These are phyloP conservation scores for Obba rivulosa DNA, from an alignment of 768 basidiomycete genomes.

Conservation along the genomic window DNA sequence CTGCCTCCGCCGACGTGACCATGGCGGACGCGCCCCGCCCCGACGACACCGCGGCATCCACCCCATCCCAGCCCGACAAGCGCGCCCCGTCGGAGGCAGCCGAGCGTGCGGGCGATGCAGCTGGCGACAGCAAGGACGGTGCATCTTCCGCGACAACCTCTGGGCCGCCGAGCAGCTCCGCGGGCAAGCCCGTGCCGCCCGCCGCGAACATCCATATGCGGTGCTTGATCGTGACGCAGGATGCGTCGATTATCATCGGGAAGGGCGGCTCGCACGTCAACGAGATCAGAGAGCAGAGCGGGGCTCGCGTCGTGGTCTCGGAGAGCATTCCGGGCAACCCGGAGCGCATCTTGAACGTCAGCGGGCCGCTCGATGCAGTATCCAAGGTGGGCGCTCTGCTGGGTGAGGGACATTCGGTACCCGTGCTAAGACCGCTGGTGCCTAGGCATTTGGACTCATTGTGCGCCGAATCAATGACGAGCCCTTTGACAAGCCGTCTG, in stretches of 20 bases:
- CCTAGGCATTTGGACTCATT: slow-evolving; percentile 94
- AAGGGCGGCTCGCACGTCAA: slow-evolving; percentile 95
- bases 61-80: slow-evolving; percentile 43
- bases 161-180: slow-evolving; percentile 48
- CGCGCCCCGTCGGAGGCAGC: slow-evolving; percentile 28
- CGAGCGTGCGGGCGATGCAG: slow-evolving; percentile 32
- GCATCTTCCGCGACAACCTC: slow-evolving; percentile 36
- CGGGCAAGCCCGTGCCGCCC: slow-evolving; percentile 44
- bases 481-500: slow-evolving; percentile 95
- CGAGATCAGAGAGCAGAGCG: slow-evolving; percentile 97
- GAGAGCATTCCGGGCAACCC: slow-evolving; percentile 99
- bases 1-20: slow-evolving; percentile 47
- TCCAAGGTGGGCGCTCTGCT: slow-evolving; percentile 68
- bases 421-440: not conserved
- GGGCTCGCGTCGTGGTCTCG: slow-evolving; percentile 93
- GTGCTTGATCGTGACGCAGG: slow-evolving; percentile 97
- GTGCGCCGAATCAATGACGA: slow-evolving; percentile 99
- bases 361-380: slow-evolving; percentile 95
- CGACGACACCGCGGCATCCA: slow-evolving; percentile 46
- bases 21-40: slow-evolving; percentile 48
- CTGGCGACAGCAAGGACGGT: slow-evolving; percentile 27
- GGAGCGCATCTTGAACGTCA: slow-evolving; percentile 97
- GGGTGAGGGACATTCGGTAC: not conserved
- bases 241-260: slow-evolving; percentile 98
- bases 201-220: slow-evolving; percentile 94